These are phyloP conservation scores for Nepenthes alata DNA, from an alignment of 179 eudicot genomes.

Conservation along the genomic window DNA sequence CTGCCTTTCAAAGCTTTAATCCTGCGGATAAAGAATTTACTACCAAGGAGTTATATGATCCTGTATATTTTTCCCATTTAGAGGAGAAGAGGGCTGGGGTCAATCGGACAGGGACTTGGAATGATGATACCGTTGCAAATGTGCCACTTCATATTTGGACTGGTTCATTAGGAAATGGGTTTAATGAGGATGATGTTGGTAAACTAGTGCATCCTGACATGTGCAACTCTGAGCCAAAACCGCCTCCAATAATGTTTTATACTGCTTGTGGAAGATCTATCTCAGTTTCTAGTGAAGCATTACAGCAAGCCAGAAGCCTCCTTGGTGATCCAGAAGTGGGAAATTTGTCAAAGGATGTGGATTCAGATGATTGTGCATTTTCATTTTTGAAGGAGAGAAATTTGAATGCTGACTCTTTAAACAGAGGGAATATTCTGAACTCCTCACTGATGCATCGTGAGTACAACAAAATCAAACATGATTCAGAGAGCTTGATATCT, in stretches of 20 bases:
- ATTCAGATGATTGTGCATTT: slow-evolving; percentile 26
- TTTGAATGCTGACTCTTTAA: slow-evolving; percentile 12
- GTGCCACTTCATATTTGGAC: slow-evolving; percentile 15
- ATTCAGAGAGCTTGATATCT: slow-evolving; percentile 40
- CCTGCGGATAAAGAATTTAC: slow-evolving; percentile 22
- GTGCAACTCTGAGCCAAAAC: slow-evolving; percentile 17
- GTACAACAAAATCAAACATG: slow-evolving; percentile 19
- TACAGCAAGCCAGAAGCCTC: slow-evolving; percentile 78
- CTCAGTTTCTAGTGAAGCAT: slow-evolving; percentile 73
- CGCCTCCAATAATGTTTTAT: slow-evolving; percentile 59
- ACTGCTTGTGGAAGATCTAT: slow-evolving; percentile 88
- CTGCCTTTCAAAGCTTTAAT: slow-evolving; percentile 22
- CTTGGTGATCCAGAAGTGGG: slow-evolving; percentile 66
- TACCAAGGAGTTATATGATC: slow-evolving; percentile 13
- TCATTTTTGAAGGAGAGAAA: slow-evolving; percentile 21
- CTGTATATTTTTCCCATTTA: slow-evolving; percentile 12
- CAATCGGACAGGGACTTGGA: slow-evolving; percentile 11
- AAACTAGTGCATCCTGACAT: slow-evolving; percentile 18
- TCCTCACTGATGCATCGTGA: slow-evolving; percentile 17
- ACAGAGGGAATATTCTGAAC: slow-evolving; percentile 14
- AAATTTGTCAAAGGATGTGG: slow-evolving; percentile 29
- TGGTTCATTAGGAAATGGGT: slow-evolving; percentile 15
- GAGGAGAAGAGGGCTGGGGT: slow-evolving; percentile 8
- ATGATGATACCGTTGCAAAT: slow-evolving; percentile 16
- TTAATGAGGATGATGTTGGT: slow-evolving; percentile 15